Conservation (phyloP, 148 eudicot genomes). For the Rhododendron williamsianum region DNA sequence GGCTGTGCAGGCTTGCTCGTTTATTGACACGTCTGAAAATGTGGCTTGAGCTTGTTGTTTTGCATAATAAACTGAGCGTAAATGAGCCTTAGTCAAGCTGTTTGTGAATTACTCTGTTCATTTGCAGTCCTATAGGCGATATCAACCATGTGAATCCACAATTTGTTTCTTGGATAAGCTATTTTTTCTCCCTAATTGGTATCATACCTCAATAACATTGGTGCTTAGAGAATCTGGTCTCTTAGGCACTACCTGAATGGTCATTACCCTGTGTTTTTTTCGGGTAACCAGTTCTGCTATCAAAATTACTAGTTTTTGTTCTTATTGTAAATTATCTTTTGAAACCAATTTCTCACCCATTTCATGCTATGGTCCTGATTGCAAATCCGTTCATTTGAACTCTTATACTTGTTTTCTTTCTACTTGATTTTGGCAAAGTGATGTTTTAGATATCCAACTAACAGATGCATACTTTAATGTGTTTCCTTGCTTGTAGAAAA, state of each 20-base stretch:
- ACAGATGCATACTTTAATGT: not conserved
- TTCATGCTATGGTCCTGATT: not conserved
- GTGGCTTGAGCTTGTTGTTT: not conserved
- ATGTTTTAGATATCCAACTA: not conserved
- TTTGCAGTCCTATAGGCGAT: not conserved
- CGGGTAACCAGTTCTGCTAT: not conserved
- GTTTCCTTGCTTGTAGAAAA: not conserved
- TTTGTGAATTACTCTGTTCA: not conserved
- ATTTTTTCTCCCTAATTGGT: not conserved
- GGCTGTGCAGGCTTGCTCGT: not conserved
- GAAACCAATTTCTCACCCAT: not conserved
- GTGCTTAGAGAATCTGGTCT: not conserved
- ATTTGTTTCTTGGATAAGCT: not conserved
- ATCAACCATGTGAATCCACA: not conserved
- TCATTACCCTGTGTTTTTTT: not conserved
- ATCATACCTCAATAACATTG: not conserved
- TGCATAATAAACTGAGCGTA: too few relatives aligned
- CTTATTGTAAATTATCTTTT: not conserved
- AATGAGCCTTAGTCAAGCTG: too few relatives aligned
- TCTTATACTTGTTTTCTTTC: not conserved
- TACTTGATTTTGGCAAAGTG: not conserved
- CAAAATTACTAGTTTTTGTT: not conserved
- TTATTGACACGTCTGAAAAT: not conserved
- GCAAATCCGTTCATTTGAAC: not conserved
- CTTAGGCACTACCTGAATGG: not conserved